phyloP scores from a whole-genome alignment of 2,329 filamentous ascomycete genomes.

The Fusarium foetens region DNA sequence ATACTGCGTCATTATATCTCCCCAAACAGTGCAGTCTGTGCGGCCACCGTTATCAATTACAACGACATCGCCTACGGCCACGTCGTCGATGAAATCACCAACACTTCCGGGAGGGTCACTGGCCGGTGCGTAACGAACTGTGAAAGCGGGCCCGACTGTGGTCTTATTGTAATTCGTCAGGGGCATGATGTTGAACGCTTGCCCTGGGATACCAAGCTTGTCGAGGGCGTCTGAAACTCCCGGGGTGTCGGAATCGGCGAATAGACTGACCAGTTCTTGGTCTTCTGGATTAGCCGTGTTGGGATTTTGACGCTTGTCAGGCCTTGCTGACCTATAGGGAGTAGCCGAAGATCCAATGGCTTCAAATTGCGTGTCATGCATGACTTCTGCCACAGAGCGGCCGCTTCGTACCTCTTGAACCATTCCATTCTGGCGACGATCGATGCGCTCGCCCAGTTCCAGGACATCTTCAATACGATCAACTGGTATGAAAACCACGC shows the following conservation, averaged over 20 bases:
- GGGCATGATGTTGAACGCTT: conserved; percentile 1
- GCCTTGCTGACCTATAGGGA: background rate
- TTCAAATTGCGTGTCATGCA: background rate
- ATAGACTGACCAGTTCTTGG: background rate
- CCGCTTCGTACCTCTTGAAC: background rate
- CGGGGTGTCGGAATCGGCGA: background rate
- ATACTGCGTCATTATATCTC: conserved; percentile 51
- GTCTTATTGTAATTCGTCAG: background rate
- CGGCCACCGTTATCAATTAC: conserved; percentile 50
- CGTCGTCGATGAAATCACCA: conserved; percentile 3
- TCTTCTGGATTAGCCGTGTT: background rate
- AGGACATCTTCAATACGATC: background rate
- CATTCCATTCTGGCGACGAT: background rate
- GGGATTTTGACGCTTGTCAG: background rate
- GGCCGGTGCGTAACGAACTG: conserved; percentile 1
- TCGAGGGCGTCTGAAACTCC: conserved; percentile 7
- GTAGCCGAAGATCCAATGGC: background rate
- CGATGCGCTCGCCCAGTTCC: background rate
- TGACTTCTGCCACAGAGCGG: background rate
- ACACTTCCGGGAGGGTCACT: background rate
- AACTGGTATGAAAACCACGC: background rate
- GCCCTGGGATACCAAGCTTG: background rate
- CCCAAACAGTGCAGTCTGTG: conserved; percentile 50
- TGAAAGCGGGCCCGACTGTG: background rate
- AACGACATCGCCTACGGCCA: conserved; percentile 39